Percentiles rank a stretch among this genome's conserved stretches.
These are phyloP conservation scores for Pulveroboletus sp. DNA, from an alignment of 768 basidiomycete genomes.

Conservation along the genomic window DNA sequence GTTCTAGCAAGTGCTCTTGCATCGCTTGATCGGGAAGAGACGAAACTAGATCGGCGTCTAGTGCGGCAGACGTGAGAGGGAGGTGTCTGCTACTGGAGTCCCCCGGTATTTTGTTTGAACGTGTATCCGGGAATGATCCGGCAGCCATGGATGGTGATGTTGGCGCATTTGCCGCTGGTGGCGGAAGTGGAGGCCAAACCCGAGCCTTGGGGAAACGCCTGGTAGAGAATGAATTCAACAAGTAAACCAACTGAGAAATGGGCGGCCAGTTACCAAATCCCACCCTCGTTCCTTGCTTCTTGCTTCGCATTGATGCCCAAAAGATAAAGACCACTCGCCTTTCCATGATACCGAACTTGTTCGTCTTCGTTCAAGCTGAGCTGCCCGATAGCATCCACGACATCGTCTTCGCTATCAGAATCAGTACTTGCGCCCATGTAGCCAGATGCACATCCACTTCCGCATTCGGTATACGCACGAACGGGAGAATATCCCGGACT, in stretches of 20 bases:
- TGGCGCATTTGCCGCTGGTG: conserved; percentile 25
- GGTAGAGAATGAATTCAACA: conserved; percentile 9
- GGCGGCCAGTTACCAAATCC: conserved; percentile 57
- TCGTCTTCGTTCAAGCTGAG: conserved; percentile 84
- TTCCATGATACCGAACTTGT: conserved; percentile 83
- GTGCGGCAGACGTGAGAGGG: conserved; percentile 22
- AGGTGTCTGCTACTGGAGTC: conserved; percentile 5
- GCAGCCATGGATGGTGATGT: conserved; percentile 9
- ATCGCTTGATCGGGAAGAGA: conserved; percentile 52
- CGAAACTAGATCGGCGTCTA: conserved; percentile 36
- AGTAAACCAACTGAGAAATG: conserved; percentile 8
- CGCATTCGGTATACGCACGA: conserved; percentile 10
- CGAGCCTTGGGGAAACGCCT: conserved; percentile 84
- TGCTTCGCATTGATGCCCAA: conserved; percentile 56
- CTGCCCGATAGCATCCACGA: conserved; percentile 76
- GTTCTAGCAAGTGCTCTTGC: conserved; percentile 66
- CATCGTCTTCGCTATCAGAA: conserved; percentile 39
- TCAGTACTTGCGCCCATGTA: conserved; percentile 32
- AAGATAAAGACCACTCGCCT: conserved; percentile 76
- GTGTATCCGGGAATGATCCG: neutral
- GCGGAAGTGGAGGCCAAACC: conserved; percentile 73
- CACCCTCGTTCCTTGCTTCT: conserved; percentile 68
- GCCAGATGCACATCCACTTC: conserved; percentile 20
- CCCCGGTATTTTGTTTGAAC: conserved; percentile 6
- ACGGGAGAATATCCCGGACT: conserved; percentile 19